Evolutionary conservation across 2,329 filamentous ascomycete species (phyloP).

Genomic region (Emergomyces africanus): DNA sequence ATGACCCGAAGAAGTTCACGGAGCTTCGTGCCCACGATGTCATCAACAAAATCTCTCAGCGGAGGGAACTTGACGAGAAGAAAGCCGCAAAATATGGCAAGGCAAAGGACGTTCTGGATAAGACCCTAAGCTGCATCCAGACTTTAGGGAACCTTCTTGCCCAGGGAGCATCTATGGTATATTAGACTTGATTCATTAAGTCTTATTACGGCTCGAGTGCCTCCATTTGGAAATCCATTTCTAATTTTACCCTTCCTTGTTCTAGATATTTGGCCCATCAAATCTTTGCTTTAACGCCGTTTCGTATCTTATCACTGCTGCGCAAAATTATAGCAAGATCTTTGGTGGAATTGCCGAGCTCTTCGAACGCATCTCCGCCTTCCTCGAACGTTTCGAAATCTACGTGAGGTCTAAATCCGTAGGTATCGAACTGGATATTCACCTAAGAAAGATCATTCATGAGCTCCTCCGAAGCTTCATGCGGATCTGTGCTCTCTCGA

Average conservation of each 20-base stretch:
- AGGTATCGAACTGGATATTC: constrained; percentile 13
- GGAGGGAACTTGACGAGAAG: constrained; percentile 15
- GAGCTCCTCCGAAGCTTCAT: constrained; percentile 17
- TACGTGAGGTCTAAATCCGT: constrained; percentile 14
- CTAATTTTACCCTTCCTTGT: not conserved
- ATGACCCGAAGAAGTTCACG: constrained; percentile 11
- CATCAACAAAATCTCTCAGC: constrained; percentile 12
- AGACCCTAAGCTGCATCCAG: constrained; percentile 15
- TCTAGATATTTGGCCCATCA: constrained; percentile 16
- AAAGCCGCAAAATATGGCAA: constrained; percentile 12
- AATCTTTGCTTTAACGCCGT: constrained; percentile 20
- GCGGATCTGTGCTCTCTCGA: constrained; percentile 16
- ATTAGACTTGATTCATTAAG: not conserved
- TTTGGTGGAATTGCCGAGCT: constrained; percentile 17
- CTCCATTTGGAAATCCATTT: not conserved
- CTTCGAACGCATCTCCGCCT: constrained; percentile 16
- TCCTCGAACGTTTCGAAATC: constrained; percentile 18
- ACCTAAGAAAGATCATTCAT: constrained; percentile 16
- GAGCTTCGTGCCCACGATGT: constrained; percentile 14
- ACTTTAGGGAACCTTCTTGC: constrained; percentile 15
- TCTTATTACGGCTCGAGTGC: not conserved
- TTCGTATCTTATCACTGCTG: constrained; percentile 16
- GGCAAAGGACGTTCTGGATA: constrained; percentile 14
- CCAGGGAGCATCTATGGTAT: constrained; percentile 17
- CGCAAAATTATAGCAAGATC: constrained; percentile 18